phyloP scores from a whole-genome alignment of 108 stramenopile genomes.

The Skeletonema tropicum region DNA sequence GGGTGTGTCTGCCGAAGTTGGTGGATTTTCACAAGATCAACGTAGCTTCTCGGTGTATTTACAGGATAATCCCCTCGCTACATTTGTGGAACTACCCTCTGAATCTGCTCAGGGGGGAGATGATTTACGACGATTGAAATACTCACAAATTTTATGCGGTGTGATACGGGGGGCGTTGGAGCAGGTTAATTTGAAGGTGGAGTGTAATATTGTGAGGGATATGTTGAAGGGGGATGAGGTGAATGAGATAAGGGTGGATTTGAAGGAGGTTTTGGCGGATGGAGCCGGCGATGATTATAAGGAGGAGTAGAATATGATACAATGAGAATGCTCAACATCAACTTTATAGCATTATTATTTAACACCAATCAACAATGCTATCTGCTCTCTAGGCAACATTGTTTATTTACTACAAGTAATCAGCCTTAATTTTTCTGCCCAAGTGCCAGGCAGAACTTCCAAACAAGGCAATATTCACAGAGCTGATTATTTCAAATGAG shows the following conservation, averaged over 20 bases:
- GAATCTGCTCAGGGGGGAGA: slow-evolving; percentile 39
- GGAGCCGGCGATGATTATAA: slow-evolving; percentile 90
- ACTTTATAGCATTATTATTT: background rate
- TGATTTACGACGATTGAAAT: slow-evolving; percentile 72
- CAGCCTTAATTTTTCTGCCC: slow-evolving; percentile 85
- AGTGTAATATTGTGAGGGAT: slow-evolving; percentile 79
- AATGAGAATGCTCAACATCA: background rate
- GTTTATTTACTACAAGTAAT: slow-evolving; percentile 47
- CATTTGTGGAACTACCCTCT: slow-evolving; percentile 94
- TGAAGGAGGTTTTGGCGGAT: slow-evolving; percentile 78
- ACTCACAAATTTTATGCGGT: slow-evolving; percentile 92
- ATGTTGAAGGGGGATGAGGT: slow-evolving; percentile 86
- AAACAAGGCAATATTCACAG: slow-evolving; percentile 85
- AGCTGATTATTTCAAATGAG: slow-evolving; percentile 4
- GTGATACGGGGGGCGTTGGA: slow-evolving; percentile 94
- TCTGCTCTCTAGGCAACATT: background rate
- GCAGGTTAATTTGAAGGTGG: slow-evolving; percentile 88
- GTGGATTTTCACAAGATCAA: slow-evolving; percentile 66
- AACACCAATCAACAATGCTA: background rate
- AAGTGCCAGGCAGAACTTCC: slow-evolving; percentile 84
- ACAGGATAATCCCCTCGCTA: slow-evolving; percentile 89
- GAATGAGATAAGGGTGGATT: slow-evolving; percentile 90
- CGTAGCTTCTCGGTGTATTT: slow-evolving; percentile 80
- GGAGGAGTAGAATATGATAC: slow-evolving; percentile 61
- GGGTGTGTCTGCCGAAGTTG: slow-evolving; percentile 85